phyloP scores from a whole-genome alignment of 2,329 filamentous ascomycete genomes.

The Exophiala aquamarina region DNA sequence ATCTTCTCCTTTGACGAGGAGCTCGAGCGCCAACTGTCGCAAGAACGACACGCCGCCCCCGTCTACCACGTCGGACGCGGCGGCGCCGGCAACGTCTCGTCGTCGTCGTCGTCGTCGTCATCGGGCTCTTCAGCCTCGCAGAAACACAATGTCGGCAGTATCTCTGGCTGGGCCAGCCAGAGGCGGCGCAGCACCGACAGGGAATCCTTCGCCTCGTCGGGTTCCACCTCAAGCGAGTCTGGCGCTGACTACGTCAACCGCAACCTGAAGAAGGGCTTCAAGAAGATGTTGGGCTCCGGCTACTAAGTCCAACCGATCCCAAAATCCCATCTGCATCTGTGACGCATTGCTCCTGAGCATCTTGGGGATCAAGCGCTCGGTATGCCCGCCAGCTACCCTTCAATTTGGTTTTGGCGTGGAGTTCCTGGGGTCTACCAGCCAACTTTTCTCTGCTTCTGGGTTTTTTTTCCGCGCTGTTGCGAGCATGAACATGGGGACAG shows the following conservation, averaged over 20 bases:
- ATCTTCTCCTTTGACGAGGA: conserved; percentile 70
- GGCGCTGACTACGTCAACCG: conserved; percentile 28
- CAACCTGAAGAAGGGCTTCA: conserved; percentile 25
- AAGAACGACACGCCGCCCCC: conserved; percentile 54
- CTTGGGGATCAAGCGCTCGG: too few relatives aligned
- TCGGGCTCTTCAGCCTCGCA: neutral
- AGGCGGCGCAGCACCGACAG: conserved; percentile 15
- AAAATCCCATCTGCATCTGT: too few relatives aligned
- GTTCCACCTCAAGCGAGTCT: conserved; percentile 21
- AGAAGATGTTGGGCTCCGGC: conserved; percentile 25
- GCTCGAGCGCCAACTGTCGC: conserved; percentile 56
- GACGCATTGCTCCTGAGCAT: too few relatives aligned
- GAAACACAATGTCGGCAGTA: neutral
- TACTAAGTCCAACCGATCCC: too few relatives aligned
- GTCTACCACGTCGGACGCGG: conserved; percentile 65
- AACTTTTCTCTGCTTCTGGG: too few relatives aligned
- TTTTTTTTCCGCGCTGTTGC: too few relatives aligned
- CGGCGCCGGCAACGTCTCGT: conserved; percentile 54
- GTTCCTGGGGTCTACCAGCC: too few relatives aligned
- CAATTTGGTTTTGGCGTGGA: too few relatives aligned
- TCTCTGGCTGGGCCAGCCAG: neutral
- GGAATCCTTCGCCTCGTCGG: conserved; percentile 7
- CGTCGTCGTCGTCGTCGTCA: neutral
- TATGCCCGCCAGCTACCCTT: too few relatives aligned
- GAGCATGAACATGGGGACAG: too few relatives aligned